Evolutionary conservation across 345 rosid species (phyloP).

Genomic region (Firmiana major): DNA sequence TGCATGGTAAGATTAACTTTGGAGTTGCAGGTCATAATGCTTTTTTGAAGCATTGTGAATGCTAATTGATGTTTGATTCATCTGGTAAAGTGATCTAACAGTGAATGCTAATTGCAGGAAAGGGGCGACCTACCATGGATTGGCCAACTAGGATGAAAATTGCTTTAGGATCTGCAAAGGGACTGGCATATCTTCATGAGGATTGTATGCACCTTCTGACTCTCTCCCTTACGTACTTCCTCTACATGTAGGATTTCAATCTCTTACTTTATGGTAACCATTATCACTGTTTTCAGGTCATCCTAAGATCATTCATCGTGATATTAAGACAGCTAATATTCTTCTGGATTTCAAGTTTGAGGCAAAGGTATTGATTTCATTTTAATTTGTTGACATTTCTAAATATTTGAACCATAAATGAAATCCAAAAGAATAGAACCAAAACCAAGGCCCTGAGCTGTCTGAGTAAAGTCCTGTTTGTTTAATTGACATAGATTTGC

Average conservation of each 20-base stretch:
- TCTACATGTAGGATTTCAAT: neutral
- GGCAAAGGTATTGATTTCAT: conserved; percentile 49
- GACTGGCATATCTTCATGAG: conserved; percentile 94
- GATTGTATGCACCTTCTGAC: conserved; percentile 55
- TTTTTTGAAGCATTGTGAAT: neutral
- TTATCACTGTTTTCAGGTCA: conserved; percentile 48
- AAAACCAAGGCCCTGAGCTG: neutral
- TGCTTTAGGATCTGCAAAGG: conserved; percentile 88
- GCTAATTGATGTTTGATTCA: neutral
- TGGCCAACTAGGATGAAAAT: conserved; percentile 71
- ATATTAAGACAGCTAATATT: conserved; percentile 84
- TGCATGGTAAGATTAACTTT: conserved; percentile 35
- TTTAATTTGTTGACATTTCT: neutral
- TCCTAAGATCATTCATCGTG: conserved; percentile 87
- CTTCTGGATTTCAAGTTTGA: conserved; percentile 70
- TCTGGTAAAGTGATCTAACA: neutral
- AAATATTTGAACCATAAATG: neutral
- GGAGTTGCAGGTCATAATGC: neutral
- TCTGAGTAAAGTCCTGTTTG: neutral
- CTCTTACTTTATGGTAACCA: neutral
- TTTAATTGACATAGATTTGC: neutral
- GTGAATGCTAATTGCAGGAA: conserved; percentile 36
- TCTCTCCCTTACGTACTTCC: neutral
- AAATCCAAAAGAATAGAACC: neutral
- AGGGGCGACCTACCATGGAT: conserved; percentile 59